These are phyloP conservation scores for Geotrichum histeridarum DNA, from an alignment of 1,139 yeast species.

Conservation along the genomic window DNA sequence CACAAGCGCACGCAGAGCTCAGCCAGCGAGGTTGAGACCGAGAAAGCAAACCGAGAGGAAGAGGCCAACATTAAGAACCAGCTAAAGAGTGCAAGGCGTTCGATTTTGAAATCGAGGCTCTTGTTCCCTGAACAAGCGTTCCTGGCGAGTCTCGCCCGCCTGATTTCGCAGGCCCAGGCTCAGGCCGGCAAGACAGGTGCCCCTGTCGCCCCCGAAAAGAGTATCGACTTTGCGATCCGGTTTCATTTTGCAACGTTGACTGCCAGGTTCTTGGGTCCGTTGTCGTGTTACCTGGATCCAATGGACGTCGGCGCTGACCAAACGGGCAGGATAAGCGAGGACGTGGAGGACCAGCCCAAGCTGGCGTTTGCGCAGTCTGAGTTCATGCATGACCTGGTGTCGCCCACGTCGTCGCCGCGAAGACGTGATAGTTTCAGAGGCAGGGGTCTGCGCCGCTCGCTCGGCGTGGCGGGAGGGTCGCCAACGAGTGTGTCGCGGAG, in stretches of 20 bases:
- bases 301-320: neutral
- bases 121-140: constrained; percentile 16
- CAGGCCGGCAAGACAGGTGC: neutral
- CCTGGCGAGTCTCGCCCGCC: neutral
- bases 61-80: constrained; percentile 7
- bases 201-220: constrained; percentile 3
- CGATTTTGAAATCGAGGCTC: constrained; percentile 7
- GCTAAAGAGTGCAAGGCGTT: constrained; percentile 5
- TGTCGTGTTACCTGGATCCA: constrained; percentile 17
- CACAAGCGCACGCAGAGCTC: constrained; percentile 5
- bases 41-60: constrained; percentile 13
- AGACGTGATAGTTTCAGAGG: constrained; percentile 5
- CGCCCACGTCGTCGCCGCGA: constrained; percentile 6
- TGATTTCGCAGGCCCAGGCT: constrained; percentile 1
- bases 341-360: neutral
- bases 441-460: constrained; percentile 5
- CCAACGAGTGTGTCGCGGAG: neutral
- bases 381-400: constrained; percentile 6
- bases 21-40: constrained; percentile 4
- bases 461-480: neutral
- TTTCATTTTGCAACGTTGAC: constrained; percentile 20
- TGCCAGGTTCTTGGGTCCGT: constrained; percentile 17
- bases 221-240: constrained; percentile 18
- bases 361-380: constrained; percentile 8
- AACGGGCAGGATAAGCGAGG: neutral